Evolutionary conservation across 345 rosid genomes (phyloP).

Genomic region (Melaleuca quinquenervia): DNA sequence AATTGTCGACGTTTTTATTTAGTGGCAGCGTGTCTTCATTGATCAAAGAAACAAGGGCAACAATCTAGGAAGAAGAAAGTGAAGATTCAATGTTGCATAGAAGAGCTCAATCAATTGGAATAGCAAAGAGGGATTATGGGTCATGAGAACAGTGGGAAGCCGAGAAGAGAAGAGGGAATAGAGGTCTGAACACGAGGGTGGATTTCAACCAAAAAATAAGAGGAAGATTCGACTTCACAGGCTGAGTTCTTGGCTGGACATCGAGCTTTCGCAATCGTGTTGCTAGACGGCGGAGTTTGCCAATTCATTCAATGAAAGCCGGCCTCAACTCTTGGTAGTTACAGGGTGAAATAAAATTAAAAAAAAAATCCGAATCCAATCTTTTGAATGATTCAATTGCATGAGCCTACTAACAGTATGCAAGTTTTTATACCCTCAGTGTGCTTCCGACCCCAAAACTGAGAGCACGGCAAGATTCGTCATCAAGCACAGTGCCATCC

Average conservation of each 20-base stretch:
- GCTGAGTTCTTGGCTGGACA: background rate
- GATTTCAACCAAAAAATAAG: background rate
- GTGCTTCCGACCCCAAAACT: background rate
- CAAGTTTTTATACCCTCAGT: background rate
- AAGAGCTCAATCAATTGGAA: no score
- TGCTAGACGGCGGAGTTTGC: background rate
- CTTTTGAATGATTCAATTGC: background rate
- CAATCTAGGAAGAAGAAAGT: no score
- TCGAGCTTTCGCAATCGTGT: background rate
- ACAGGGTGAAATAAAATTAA: no score
- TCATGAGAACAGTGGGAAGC: background rate
- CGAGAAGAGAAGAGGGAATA: background rate
- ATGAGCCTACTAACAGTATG: background rate
- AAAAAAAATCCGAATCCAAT: background rate
- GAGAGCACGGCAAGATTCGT: background rate
- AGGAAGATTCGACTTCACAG: background rate
- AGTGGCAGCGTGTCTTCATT: no score
- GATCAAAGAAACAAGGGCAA: no score
- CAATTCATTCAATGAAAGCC: no score
- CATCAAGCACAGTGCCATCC: no score
- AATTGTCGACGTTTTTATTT: no score
- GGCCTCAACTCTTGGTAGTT: no score
- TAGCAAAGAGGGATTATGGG: no score
- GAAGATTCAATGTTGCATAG: no score
- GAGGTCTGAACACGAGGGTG: background rate